A percentile compares a stretch with the other conserved stretches of the same genome.
These are phyloP conservation scores for Colletotrichum sp. DNA, from an alignment of 2,329 filamentous ascomycete species.

Conservation along the genomic window DNA sequence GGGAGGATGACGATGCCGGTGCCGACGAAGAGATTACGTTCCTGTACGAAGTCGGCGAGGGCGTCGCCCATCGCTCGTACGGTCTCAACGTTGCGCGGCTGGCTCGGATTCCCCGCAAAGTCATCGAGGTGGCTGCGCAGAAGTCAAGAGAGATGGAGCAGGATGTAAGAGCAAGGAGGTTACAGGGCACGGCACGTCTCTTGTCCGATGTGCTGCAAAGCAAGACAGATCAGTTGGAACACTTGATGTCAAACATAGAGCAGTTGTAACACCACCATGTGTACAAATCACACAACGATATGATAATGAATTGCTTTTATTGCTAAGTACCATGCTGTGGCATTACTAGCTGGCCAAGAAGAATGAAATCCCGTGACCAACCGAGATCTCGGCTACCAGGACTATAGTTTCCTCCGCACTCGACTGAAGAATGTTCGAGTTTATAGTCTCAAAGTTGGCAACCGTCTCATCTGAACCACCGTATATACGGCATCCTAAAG, in stretches of 20 bases:
- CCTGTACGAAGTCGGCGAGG: conserved; percentile 88
- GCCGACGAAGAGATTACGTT: conserved; percentile 87
- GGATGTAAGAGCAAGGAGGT: conserved; percentile 66
- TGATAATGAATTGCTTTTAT: conserved; percentile 2
- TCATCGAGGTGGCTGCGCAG: conserved; percentile 79
- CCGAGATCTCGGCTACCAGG: background rate
- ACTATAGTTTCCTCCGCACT: background rate
- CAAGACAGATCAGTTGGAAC: conserved; percentile 50
- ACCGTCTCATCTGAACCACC: background rate
- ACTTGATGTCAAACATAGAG: conserved; percentile 61
- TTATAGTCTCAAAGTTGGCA: background rate
- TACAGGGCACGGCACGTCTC: conserved; percentile 54
- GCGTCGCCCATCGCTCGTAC: conserved; percentile 92
- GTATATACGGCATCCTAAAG: background rate
- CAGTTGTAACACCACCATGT: conserved; percentile 50
- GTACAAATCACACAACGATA: background rate
- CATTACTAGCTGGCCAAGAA: background rate
- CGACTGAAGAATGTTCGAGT: background rate
- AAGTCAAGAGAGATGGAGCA: conserved; percentile 85
- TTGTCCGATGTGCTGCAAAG: conserved; percentile 46
- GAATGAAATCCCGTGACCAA: background rate
- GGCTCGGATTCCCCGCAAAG: conserved; percentile 77
- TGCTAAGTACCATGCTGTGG: background rate
- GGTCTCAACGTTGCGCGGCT: conserved; percentile 91
- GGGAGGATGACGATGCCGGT: conserved; percentile 28